A percentile compares a stretch with the other conserved stretches of the same genome.
phyloP scores from a whole-genome alignment of 2,329 filamentous ascomycete species.

The Paramyrothecium sp. region DNA sequence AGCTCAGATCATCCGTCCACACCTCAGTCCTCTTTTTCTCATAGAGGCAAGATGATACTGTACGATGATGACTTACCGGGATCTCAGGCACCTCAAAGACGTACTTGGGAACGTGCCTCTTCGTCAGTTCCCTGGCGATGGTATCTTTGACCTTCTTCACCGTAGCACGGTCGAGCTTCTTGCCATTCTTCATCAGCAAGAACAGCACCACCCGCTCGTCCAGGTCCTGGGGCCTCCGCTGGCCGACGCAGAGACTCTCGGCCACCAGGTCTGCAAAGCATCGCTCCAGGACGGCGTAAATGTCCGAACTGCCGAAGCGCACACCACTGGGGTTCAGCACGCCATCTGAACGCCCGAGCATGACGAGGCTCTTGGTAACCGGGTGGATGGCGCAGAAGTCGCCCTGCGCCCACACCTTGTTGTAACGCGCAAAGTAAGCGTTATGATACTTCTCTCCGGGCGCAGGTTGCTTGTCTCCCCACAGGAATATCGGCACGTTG shows the following conservation, averaged over 20 bases:
- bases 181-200: constrained; percentile 54
- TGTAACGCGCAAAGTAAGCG: constrained; percentile 62
- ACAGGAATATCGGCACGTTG: constrained; percentile 69
- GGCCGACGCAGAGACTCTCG: constrained; percentile 79
- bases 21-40: not conserved
- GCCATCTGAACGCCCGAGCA: constrained; percentile 73
- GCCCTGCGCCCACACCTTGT: constrained; percentile 76
- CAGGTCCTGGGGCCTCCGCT: constrained; percentile 58
- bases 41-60: not conserved
- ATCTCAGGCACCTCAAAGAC: constrained; percentile 81
- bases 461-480: constrained; percentile 49
- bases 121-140: constrained; percentile 66
- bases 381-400: constrained; percentile 76
- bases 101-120: constrained; percentile 74
- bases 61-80: constrained; percentile 54
- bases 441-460: constrained; percentile 56
- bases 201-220: constrained; percentile 58
- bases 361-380: constrained; percentile 59
- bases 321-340: constrained; percentile 79
- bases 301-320: constrained; percentile 76
- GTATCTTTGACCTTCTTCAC: constrained; percentile 59
- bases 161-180: constrained; percentile 51
- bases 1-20: not conserved
- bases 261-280: constrained; percentile 61
- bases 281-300: constrained; percentile 71